Base-by-base conservation (phyloP, 305 asterid species). In the Striga hermonthica region DNA sequence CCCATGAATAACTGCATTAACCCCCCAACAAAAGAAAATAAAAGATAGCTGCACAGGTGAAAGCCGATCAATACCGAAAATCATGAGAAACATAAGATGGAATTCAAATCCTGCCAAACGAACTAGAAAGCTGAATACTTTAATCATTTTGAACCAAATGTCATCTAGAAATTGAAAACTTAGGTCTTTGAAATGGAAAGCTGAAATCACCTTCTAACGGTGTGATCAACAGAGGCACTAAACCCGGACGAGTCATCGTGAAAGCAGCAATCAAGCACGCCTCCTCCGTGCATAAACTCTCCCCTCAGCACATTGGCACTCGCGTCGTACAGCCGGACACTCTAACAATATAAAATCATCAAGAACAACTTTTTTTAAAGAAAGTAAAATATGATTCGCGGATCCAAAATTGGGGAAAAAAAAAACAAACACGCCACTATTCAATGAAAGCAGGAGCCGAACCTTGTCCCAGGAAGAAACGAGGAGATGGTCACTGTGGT, bases 391-490 rank as follows among this genome's bases (percentile, higher is more conserved):
- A 44, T 15, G 35, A 64, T n/a, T 10, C 15, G 11, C 7, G 35
- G 63, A 58, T 34, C 63, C 12, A 6, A 12, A 36, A 12, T 34
- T 53, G 60, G 10, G 36, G 5, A 22, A 31, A n/a, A 22, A 22
- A 2, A 22, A 22, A 22, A 1, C 37, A 53, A 53, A 31, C 59
- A 8, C 59, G 38, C 11, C 54, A 47, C 13, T 47, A 1, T n/a
- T n/a, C 14, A 48, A 48, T 1, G 4, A 12, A 35, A 22, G 31
- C 31, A 22, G 1, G 31, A 22, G 31, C 31, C 31, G 31, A 22
- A 88, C 98, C 91, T 87, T 89, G 76, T 89, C 97, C 98, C 98
- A 89, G 2, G 97, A 92, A 16, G 98, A 89, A 56, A 92, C 98
- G 41, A 92, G 89, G 62, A 92, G 97, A 70, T 84, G 82, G 69